Evolutionary conservation across 2,329 filamentous ascomycete species (phyloP).

Genomic region (Clonostachys rosea): DNA sequence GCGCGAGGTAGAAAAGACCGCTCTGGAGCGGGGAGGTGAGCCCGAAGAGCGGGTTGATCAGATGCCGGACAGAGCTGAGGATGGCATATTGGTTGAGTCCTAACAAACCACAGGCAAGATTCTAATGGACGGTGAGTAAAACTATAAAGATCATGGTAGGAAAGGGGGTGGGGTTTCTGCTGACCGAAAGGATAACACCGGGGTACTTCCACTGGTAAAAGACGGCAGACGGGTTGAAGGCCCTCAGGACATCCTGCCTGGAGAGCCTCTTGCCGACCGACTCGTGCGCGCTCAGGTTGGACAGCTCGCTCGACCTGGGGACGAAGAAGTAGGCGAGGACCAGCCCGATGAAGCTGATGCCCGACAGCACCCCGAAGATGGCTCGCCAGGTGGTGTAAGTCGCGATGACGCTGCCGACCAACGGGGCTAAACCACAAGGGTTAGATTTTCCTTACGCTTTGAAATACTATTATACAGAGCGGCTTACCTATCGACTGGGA

Average conservation of each 20-base stretch:
- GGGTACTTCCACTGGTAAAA: constrained; percentile 15
- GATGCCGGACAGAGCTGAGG: constrained; percentile 59
- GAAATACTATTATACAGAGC: background rate
- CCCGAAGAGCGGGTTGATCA: constrained; percentile 64
- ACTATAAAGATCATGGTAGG: background rate
- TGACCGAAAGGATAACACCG: constrained; percentile 10
- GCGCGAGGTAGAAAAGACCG: constrained; percentile 66
- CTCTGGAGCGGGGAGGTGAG: constrained; percentile 57
- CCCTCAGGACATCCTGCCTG: background rate
- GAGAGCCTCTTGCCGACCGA: background rate
- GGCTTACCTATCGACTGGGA: constrained; percentile 6
- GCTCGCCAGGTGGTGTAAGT: constrained; percentile 18
- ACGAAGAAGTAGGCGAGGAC: constrained; percentile 14
- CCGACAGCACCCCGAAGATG: constrained; percentile 13
- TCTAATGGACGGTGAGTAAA: background rate
- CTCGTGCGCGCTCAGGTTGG: constrained; percentile 1
- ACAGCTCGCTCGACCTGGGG: constrained; percentile 4
- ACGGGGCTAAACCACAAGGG: background rate
- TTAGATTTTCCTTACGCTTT: no score
- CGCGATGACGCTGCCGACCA: constrained; percentile 16
- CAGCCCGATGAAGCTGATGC: constrained; percentile 14
- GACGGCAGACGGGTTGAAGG: constrained; percentile 16
- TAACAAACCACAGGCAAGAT: constrained; percentile 14
- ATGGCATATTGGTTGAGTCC: constrained; percentile 40
- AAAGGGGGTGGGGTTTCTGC: background rate